These are phyloP conservation scores for Panicum hallii DNA, from an alignment of 202 grass and related monocot species.

Conservation along the genomic window DNA sequence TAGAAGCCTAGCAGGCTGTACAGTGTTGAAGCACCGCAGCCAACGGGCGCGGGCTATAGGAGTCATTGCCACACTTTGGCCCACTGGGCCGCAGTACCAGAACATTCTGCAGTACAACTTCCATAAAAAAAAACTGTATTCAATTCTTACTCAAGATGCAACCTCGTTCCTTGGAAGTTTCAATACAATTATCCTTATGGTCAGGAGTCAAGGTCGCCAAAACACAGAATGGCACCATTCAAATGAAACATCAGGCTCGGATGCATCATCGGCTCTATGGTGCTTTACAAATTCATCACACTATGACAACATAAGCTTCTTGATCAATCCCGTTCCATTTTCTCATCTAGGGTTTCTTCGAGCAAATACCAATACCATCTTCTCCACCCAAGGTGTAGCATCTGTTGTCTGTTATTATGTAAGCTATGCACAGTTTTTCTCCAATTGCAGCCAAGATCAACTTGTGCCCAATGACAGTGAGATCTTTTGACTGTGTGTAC, in stretches of 20 bases:
- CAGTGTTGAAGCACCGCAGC: too few relatives aligned
- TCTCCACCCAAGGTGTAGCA: background rate
- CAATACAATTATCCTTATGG: too few relatives aligned
- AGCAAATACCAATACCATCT: background rate
- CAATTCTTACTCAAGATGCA: background rate
- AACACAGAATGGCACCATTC: too few relatives aligned
- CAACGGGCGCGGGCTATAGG: too few relatives aligned
- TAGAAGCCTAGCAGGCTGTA: too few relatives aligned
- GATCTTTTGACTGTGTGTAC: background rate
- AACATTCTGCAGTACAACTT: background rate
- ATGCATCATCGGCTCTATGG: background rate
- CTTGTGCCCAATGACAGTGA: background rate
- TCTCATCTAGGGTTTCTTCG: too few relatives aligned
- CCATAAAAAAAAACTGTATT: background rate
- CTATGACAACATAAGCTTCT: background rate
- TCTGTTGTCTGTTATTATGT: background rate
- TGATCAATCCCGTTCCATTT: background rate
- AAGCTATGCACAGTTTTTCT: background rate
- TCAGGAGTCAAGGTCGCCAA: too few relatives aligned
- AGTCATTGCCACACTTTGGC: too few relatives aligned
- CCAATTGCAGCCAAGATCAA: background rate
- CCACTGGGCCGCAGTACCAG: too few relatives aligned
- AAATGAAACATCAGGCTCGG: background rate
- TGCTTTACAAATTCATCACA: background rate
- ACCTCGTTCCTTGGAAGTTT: too few relatives aligned